Evolutionary conservation across 2,329 filamentous ascomycete genomes (phyloP).

Genomic region (Venturia nashicola): DNA sequence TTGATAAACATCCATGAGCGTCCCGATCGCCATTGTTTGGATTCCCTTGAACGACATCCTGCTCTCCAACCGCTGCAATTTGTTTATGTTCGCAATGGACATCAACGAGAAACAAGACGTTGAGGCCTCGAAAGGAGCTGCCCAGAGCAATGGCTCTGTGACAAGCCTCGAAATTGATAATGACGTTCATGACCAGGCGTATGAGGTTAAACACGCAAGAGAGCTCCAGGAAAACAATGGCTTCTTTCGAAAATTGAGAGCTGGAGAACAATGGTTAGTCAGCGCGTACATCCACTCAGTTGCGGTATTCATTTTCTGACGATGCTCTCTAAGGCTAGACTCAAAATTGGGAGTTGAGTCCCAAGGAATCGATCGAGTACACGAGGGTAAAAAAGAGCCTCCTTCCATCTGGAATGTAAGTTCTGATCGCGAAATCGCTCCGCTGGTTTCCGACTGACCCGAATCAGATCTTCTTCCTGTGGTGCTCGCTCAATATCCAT

Average conservation of each 20-base stretch:
- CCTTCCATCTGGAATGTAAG: conserved; percentile 25
- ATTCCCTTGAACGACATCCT: background rate
- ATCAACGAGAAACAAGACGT: background rate
- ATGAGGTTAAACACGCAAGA: conserved; percentile 3
- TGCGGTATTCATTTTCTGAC: background rate
- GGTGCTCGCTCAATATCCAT: conserved; percentile 33
- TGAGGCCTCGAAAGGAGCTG: background rate
- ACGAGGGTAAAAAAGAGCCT: conserved; percentile 30
- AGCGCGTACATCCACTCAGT: background rate
- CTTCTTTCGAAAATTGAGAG: conserved; percentile 21
- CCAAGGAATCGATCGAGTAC: conserved; percentile 35
- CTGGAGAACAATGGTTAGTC: conserved; percentile 20
- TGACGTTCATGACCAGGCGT: background rate
- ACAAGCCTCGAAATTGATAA: background rate
- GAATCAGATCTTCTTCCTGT: conserved; percentile 27
- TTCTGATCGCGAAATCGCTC: too few relatives aligned
- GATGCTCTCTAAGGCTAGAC: conserved; percentile 21
- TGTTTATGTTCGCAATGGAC: background rate
- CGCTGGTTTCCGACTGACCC: background rate
- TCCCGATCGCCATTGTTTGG: background rate
- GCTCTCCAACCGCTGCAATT: background rate
- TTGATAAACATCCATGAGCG: too few relatives aligned
- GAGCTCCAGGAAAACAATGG: conserved; percentile 15
- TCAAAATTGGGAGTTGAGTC: conserved; percentile 34
- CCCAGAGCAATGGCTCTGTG: background rate